Evolutionary conservation across 139 green algal genomes (phyloP).

Genomic region (Ostreobium quekettii): DNA sequence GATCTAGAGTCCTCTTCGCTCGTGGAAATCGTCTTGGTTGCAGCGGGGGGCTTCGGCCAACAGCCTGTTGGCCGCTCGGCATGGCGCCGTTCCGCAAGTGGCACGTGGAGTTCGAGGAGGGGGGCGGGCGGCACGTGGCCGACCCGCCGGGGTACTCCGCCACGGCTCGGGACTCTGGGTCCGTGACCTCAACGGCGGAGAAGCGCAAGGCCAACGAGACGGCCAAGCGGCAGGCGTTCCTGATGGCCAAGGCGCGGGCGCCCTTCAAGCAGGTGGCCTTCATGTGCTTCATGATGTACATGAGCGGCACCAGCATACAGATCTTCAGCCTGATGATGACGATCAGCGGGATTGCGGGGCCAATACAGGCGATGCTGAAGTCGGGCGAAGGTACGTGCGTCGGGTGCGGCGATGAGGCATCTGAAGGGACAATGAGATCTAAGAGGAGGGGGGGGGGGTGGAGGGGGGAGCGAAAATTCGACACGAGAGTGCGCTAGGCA

Average conservation of each 20-base stretch:
- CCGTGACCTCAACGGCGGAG: too few species aligned
- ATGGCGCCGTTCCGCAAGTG: slow-evolving; percentile 1
- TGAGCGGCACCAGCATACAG: slow-evolving; percentile 82
- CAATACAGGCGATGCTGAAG: slow-evolving; percentile 64
- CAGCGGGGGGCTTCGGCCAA: too few species aligned
- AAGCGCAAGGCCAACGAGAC: slow-evolving; percentile 5
- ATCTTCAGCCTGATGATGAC: slow-evolving; percentile 91
- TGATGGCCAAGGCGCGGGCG: not conserved
- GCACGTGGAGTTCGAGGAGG: slow-evolving; percentile 10
- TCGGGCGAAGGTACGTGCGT: slow-evolving; percentile 55
- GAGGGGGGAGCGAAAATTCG: too few species aligned
- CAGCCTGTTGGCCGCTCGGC: too few species aligned
- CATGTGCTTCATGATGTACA: slow-evolving; percentile 95
- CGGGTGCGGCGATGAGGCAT: too few species aligned
- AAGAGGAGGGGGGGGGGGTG: too few species aligned
- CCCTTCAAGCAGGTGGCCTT: slow-evolving; percentile 48
- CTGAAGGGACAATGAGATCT: too few species aligned
- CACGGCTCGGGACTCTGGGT: not conserved
- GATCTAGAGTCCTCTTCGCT: too few species aligned
- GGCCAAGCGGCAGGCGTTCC: slow-evolving; percentile 1
- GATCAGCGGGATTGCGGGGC: slow-evolving; percentile 64
- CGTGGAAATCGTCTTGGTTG: too few species aligned
- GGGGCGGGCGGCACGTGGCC: not conserved
- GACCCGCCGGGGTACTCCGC: slow-evolving; percentile 8
- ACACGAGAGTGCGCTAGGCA: too few species aligned